These are phyloP conservation scores for Blepharisma japonicum DNA, from an alignment of 73 alveolate species.

Conservation along the genomic window DNA sequence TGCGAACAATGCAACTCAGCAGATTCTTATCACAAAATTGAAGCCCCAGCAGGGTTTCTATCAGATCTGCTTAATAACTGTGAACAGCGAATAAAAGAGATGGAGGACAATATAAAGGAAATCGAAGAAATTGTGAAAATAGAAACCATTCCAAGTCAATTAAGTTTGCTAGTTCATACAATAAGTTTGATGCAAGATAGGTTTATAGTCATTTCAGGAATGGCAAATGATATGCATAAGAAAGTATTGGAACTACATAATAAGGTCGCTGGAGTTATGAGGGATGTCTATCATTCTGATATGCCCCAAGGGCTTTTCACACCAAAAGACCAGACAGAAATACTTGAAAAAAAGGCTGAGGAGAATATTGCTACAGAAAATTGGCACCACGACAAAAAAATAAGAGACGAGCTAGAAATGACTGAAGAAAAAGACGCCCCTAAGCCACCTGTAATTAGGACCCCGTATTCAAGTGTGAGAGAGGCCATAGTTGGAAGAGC, in stretches of 20 bases:
- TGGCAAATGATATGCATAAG: conserved; percentile 14
- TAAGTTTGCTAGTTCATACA: neutral
- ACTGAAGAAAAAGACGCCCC: too few relatives aligned
- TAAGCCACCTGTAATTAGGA: too few relatives aligned
- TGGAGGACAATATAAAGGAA: conserved; percentile 14
- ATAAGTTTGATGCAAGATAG: neutral
- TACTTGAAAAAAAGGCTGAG: too few relatives aligned
- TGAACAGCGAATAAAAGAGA: conserved; percentile 8
- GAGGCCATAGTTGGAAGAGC: too few relatives aligned
- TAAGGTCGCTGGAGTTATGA: too few relatives aligned
- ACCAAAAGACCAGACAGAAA: too few relatives aligned
- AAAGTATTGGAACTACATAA: neutral
- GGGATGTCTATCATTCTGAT: too few relatives aligned
- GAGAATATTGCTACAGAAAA: too few relatives aligned
- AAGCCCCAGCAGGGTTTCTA: conserved; percentile 12
- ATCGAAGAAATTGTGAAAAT: neutral
- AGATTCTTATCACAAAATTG: conserved; percentile 3
- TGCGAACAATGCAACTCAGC: neutral
- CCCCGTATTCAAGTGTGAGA: too few relatives aligned
- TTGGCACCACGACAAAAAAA: too few relatives aligned
- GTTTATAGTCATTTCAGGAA: neutral
- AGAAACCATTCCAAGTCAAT: neutral
- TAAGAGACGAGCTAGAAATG: too few relatives aligned
- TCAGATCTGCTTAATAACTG: neutral
- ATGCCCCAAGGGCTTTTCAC: too few relatives aligned